Base-by-base conservation (phyloP, 1,284 basidiomycete genomes). In the Xerocomus amazonicus region DNA sequence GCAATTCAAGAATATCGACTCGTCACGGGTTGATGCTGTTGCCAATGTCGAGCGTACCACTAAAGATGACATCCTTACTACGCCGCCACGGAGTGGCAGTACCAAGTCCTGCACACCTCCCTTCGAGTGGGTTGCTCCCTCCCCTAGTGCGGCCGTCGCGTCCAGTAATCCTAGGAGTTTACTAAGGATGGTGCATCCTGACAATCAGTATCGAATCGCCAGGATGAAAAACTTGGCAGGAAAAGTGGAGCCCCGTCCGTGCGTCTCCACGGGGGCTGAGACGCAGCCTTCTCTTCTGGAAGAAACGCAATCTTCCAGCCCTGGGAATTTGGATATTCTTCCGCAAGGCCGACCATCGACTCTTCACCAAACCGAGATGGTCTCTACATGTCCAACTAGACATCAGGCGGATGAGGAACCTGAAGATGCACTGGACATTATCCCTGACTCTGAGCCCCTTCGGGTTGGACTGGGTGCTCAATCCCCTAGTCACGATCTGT, bases 361-460 rank as follows among this genome's bases (percentile, higher is more conserved):
- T 23, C 19, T 43, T 10, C 51, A 16, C 31, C 50, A 42, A 14
- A 48, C 33, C 9, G 45, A 45, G 31, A 14, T 16, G 4, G 3
- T 29, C n/a, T n/a, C n/a, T n/a, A n/a, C n/a, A n/a, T n/a, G n/a
- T 27, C 37, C 31, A 23, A 27, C 10, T 27, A 26, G 16, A 26
- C 28, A 40, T n/a, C 54, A 43, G 16, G 43, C 27, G 32, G 29
- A 26, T 3, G 44, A 39, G 8, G 62, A 56, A 26, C 34, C 23
- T 33, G 63, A 59, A 35, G 68, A 62, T 42, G 49, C 53, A 6
- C 67, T 71, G 58, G 76, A 77, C 41, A 46, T 81, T 45, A 69
- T 84, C 16, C 80, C 81, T 5, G 82, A 83, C 58, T 83, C 79
- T 7, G 80, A 82, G 50, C 76, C 79, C 40, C 53, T 63, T 50